Base-by-base conservation (phyloP, 2,329 filamentous ascomycete species). In the Delphinella strobiligena region DNA sequence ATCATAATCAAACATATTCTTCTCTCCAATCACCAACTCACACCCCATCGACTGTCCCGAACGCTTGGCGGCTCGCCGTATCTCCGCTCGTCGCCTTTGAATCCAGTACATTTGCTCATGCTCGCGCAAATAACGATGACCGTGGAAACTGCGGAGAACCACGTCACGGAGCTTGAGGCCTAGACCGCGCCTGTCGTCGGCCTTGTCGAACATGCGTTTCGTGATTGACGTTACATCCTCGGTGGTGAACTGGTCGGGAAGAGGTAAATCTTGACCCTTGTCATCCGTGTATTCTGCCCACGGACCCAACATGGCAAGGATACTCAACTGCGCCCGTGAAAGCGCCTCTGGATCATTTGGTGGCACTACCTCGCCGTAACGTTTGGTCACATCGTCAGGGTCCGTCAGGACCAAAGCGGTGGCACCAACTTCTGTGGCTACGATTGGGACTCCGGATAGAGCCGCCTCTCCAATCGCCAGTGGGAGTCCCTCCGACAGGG, bases 321-420 rank as follows among this genome's bases (percentile, higher is more conserved):
- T 66, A 39, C 69, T 71, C 47, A 80, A 71, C 49, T 80, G 75
- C 0, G 75, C 75, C 12, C 69, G 63, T 2, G 75, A 75, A 2
- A 80, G 61, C 3, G 70, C 67, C 27, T 67, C 65, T 3, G 75
- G 68, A 51, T 80, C 75, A 46, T 79, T 80, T 3, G 75, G 75
- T 10, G 75, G 71, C 2, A 79, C 74, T 3, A 80, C 72, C 43
- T 74, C 74, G 44, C 73, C 75, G 56, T 74, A 80, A 9, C 67
- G 59, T 34, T 58, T 58, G n/a, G 54, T 58, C 22, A 53, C 45
- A 14, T 66, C 66, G 19, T 46, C 41, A 0, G 66, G 69, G 44
- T 74, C 68, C 0, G 70, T 74, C 12, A 74, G 59, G 0, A 74
- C 69, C 12, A 70, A 62, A 1, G 69, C 61, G 1, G 69, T 72